These are phyloP conservation scores for Podila epigama DNA, from an alignment of 192 early-diverging fungal species.

Conservation along the genomic window DNA sequence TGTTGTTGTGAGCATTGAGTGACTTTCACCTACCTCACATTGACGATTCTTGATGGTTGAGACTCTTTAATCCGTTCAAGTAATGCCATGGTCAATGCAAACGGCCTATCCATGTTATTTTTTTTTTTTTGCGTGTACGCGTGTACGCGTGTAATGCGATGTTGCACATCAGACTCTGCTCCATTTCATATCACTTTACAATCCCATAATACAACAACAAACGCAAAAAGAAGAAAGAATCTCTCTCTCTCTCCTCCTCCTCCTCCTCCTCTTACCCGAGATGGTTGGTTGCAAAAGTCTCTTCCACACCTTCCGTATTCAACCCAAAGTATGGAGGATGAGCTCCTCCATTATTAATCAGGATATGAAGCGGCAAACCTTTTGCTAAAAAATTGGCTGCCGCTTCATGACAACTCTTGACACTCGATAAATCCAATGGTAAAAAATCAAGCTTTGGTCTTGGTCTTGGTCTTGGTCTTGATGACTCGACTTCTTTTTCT, in stretches of 20 bases:
- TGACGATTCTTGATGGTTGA: background rate
- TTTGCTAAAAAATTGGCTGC: slow-evolving; percentile 36
- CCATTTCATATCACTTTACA: too few relatives aligned
- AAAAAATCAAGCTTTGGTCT: slow-evolving; percentile 18
- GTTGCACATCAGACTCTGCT: too few relatives aligned
- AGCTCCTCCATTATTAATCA: slow-evolving; percentile 46
- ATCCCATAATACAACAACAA: too few relatives aligned
- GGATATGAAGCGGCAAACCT: slow-evolving; percentile 56
- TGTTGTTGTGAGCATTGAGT: too few relatives aligned
- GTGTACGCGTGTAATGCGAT: too few relatives aligned
- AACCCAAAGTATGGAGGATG: slow-evolving; percentile 30
- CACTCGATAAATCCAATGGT: slow-evolving; percentile 6
- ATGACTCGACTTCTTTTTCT: background rate
- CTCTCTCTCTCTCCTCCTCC: background rate
- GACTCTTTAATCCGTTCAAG: background rate
- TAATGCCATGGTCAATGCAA: background rate
- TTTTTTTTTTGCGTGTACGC: background rate
- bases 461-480: background rate
- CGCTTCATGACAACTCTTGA: slow-evolving; percentile 1
- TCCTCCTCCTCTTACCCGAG: slow-evolving; percentile 45
- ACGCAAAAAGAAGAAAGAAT: too few relatives aligned
- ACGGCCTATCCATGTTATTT: background rate
- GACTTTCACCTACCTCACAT: too few relatives aligned
- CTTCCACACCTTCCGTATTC: slow-evolving; percentile 49
- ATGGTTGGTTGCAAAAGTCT: slow-evolving; percentile 60